Percentiles rank a stretch among this genome's conserved stretches.
Conservation (phyloP, 805 yeast genomes). For the Lachancea sp. region DNA sequence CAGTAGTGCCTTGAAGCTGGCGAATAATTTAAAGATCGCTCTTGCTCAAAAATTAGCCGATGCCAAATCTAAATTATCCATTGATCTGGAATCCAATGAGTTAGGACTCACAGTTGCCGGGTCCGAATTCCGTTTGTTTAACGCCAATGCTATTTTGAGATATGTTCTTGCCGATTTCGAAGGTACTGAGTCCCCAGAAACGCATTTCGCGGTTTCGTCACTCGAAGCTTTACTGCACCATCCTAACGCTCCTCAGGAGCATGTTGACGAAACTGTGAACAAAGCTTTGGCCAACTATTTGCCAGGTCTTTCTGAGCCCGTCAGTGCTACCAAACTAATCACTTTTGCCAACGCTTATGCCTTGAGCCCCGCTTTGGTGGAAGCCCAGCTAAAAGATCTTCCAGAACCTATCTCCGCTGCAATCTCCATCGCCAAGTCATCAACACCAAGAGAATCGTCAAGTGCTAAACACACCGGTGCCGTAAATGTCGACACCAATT, state of each 20-base stretch:
- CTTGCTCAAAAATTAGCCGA: slow-evolving; percentile 26
- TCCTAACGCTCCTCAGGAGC: slow-evolving; percentile 36
- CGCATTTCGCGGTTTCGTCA: slow-evolving; percentile 19
- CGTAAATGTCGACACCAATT: slow-evolving; percentile 24
- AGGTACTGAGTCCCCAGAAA: slow-evolving; percentile 29
- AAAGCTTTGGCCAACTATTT: slow-evolving; percentile 32
- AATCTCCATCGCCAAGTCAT: slow-evolving; percentile 39
- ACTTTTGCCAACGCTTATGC: slow-evolving; percentile 55
- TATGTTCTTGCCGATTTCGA: slow-evolving; percentile 49
- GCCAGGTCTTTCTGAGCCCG: slow-evolving; percentile 24
- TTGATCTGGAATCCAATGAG: slow-evolving; percentile 18
- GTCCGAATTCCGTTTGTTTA: slow-evolving; percentile 41
- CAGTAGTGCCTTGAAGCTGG: slow-evolving; percentile 16
- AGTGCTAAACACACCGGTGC: slow-evolving; percentile 39
- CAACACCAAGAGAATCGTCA: slow-evolving; percentile 26
- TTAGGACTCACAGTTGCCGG: slow-evolving; percentile 27
- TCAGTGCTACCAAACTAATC: slow-evolving; percentile 49
- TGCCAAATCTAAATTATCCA: slow-evolving; percentile 18
- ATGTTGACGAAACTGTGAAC: slow-evolving; percentile 37
- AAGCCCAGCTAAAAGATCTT: slow-evolving; percentile 21
- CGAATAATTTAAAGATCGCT: slow-evolving; percentile 31
- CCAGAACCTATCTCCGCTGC: slow-evolving; percentile 39
- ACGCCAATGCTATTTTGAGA: slow-evolving; percentile 65
- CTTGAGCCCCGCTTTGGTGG: slow-evolving; percentile 23
- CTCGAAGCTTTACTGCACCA: slow-evolving; percentile 19